Base-by-base conservation (phyloP, 1,284 basidiomycete species). In the Ganoderma sinense region DNA sequence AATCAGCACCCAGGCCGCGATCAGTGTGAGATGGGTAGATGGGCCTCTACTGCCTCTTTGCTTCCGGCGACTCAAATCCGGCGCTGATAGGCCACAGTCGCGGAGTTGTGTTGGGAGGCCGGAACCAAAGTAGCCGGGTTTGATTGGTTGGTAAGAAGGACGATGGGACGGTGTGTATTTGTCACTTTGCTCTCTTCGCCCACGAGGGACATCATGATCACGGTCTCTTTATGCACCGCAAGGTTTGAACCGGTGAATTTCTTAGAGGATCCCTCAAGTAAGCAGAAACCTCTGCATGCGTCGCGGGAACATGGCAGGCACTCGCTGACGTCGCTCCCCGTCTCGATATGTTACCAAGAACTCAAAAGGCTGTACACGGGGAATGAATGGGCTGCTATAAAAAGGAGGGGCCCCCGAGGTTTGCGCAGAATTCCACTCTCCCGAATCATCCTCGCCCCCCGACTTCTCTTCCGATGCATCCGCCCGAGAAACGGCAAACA, bases 31-130 rank as follows among this genome's bases (percentile, higher is more conserved):
- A 56, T 20, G 29, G 36, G 13, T 29, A 31, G 53, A 56, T 11
- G 53, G 36, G 59, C 59, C 39, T 39, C n/a, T 36, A 36, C 11
- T 40, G 39, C 59, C 16, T 26, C 59, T 26, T n/a, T 43, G 39
- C 10, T 40, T 61, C 40, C 59, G 59, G 59, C 39, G 59, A 61
- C 59, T 61, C 59, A 61, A 61, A 61, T 4, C 36, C 39, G n/a
- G 59, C 59, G 39, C 59, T 31, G 59, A 61, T 61, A 23, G 36
- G 59, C 39, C 39, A 23, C n/a, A 40, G 40, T 39, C 29, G 56
- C 39, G 39, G 59, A 61, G 36, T 61, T 41, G 39, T 23, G 26
- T 61, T 61, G 59, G 59, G 40, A 61, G 36, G 41, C 59, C 59
- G 59, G 59, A 1, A 23, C 59, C 59, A 61, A 61, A 26, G 40